Evolutionary conservation across 768 basidiomycete species (phyloP), one percentile per base, ranked within the genome.

Genomic region (Termitomyces sp.): DNA sequence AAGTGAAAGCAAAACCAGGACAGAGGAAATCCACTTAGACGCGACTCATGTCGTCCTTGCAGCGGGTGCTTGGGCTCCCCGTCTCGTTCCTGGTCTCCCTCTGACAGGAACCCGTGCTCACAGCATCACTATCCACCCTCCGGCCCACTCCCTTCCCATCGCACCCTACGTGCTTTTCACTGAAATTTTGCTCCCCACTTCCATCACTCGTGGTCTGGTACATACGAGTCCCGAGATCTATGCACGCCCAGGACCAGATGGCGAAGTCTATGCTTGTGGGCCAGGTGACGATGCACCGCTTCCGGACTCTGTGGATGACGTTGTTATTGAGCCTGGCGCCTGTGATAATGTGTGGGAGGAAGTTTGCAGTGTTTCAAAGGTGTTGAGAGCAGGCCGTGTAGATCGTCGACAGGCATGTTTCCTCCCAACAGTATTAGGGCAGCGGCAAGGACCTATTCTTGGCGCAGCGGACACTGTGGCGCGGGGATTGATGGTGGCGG

Each of bases 41-140:
- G 88, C 89, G 16, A 88, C 89, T 11, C 80, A 88, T 58, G 84
- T 94, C 63, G 77, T 96, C 44, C 72, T 97, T 54, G 82, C 87
- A 44, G 91, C 91, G n/a, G 94, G 94, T 28, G 90, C 92, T 16
- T 97, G 94, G 94, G 91, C 92, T 0, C 79, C 91, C 8, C 68
- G 69, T 9, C 70, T 96, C 60, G 55, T 89, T 36, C 76, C 82
- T 9, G 63, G 73, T 20, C 78, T 91, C 33, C 86, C 88, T 16
- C 80, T 91, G 65, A 68, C 76, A n/a, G 81, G 80, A 46, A 86
- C 81, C 7, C 86, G 90, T 57, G 89, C 88, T 0, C 90, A 92
- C 71, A 90, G 89, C 67, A 81, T 92, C 68, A 84, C 84, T 8
- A 83, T 91, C 63, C 82, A 75, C 15, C 82, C 87, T 0, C 69